Evolutionary conservation across 2,329 filamentous ascomycete genomes (phyloP).

Genomic region (Zymoseptoria ardabiliae): DNA sequence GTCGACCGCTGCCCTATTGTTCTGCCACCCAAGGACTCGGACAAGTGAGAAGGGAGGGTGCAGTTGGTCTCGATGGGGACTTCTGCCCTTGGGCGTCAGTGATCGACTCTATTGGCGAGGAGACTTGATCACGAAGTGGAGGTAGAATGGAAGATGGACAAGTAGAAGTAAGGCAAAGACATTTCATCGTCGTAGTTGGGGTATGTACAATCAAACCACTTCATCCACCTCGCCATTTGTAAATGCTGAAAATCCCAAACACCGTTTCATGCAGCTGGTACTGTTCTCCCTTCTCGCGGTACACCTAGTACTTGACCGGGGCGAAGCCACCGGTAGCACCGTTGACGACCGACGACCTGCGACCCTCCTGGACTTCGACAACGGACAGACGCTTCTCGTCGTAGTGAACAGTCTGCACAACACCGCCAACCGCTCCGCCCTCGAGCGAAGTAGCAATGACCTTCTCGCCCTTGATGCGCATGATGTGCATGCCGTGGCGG

Average conservation of each 20-base stretch:
- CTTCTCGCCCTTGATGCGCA: constrained; percentile 27
- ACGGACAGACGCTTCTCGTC: constrained; percentile 28
- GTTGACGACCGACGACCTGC: constrained; percentile 23
- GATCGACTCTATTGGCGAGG: neutral
- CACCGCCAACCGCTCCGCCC: constrained; percentile 29
- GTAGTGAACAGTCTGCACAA: constrained; percentile 28
- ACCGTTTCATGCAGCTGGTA: neutral
- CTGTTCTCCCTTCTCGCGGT: too few relatives aligned
- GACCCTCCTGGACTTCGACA: constrained; percentile 20
- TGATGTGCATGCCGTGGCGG: constrained; percentile 26
- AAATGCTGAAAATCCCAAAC: neutral
- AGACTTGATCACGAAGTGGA: neutral
- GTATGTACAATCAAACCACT: neutral
- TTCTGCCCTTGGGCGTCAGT: neutral
- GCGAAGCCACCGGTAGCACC: constrained; percentile 23
- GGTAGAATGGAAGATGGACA: neutral
- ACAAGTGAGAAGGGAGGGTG: too few relatives aligned
- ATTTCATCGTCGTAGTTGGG: neutral
- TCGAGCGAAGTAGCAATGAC: constrained; percentile 26
- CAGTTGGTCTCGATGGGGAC: too few relatives aligned
- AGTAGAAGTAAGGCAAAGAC: neutral
- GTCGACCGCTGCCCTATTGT: too few relatives aligned
- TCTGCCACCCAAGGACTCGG: too few relatives aligned
- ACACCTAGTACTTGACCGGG: neutral
- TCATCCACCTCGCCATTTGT: neutral